These are phyloP conservation scores for Monosporascus sp. DNA, from an alignment of 2,329 filamentous ascomycete genomes.

Conservation along the genomic window DNA sequence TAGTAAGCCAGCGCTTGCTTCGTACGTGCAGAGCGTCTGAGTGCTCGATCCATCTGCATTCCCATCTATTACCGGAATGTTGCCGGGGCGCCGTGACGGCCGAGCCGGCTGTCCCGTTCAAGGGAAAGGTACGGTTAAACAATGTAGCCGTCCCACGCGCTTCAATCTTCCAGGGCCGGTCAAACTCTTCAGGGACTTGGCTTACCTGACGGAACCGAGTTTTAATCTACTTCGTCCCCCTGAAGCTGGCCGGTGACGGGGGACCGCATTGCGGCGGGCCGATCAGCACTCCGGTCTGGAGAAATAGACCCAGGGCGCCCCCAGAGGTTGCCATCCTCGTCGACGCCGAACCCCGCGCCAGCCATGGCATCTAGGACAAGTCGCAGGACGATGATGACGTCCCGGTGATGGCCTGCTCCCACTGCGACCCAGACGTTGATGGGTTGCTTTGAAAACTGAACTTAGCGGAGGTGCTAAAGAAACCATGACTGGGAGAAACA, in stretches of 20 bases:
- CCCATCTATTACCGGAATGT: no score
- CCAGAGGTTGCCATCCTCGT: slow-evolving; percentile 29
- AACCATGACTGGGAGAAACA: no score
- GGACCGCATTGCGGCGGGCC: slow-evolving; percentile 13
- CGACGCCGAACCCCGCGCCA: slow-evolving; percentile 29
- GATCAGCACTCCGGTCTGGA: slow-evolving; percentile 29
- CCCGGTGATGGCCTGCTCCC: slow-evolving; percentile 31
- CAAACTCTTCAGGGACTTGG: not conserved
- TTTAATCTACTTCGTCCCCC: slow-evolving; percentile 8
- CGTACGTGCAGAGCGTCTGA: not conserved
- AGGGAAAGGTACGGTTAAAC: slow-evolving; percentile 12
- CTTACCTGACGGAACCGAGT: slow-evolving; percentile 17
- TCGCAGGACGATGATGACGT: slow-evolving; percentile 27
- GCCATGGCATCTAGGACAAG: slow-evolving; percentile 30
- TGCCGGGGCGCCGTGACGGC: no score
- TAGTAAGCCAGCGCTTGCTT: not conserved
- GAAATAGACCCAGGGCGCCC: slow-evolving; percentile 31
- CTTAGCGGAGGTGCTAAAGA: no score
- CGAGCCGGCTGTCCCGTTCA: slow-evolving; percentile 4
- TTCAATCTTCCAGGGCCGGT: no score
- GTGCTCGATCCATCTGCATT: no score
- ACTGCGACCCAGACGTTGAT: slow-evolving; percentile 27
- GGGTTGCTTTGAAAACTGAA: no score
- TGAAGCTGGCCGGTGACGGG: slow-evolving; percentile 2
- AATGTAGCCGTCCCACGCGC: slow-evolving; percentile 4